Percentiles rank a stretch among this genome's conserved stretches.
These are phyloP conservation scores for Trypanosoma vivax DNA, from an alignment of 208 protist species.

Conservation along the genomic window DNA sequence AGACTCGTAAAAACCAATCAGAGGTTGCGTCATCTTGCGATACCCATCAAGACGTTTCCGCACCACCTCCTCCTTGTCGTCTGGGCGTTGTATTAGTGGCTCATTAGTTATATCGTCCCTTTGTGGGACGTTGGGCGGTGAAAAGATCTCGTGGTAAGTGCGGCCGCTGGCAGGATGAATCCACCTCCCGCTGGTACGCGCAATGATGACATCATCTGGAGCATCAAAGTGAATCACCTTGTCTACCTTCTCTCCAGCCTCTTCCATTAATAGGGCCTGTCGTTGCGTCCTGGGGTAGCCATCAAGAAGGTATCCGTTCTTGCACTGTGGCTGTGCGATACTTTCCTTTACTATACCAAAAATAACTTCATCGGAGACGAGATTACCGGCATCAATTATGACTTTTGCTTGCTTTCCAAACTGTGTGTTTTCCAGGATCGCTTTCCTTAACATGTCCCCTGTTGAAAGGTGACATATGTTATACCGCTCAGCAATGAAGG, in stretches of 20 bases:
- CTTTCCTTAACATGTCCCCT: conserved; percentile 91
- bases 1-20: conserved; percentile 82
- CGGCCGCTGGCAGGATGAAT: conserved; percentile 90
- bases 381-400: conserved; percentile 70
- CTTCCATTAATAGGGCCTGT: conserved; percentile 91
- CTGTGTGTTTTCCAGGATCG: conserved; percentile 55
- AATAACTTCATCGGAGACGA: conserved; percentile 91
- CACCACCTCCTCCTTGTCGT: conserved; percentile 90
- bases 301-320: conserved; percentile 92
- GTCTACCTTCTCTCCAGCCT: conserved; percentile 67
- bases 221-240: conserved; percentile 87
- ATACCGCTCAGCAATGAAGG: conserved; percentile 86
- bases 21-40: conserved; percentile 72
- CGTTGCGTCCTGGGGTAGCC: conserved; percentile 91
- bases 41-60: conserved; percentile 86
- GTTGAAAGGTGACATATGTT: conserved; percentile 91
- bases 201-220: conserved; percentile 89
- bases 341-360: conserved; percentile 87
- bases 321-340: conserved; percentile 77
- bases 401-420: conserved; percentile 64
- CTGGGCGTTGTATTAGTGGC: conserved; percentile 85
- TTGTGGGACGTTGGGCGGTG: conserved; percentile 76
- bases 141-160: conserved; percentile 91
- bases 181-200: conserved; percentile 85
- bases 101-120: conserved; percentile 94